Conservation (phyloP, 441 rosid genomes). For the Arabidopsis hybrid region DNA sequence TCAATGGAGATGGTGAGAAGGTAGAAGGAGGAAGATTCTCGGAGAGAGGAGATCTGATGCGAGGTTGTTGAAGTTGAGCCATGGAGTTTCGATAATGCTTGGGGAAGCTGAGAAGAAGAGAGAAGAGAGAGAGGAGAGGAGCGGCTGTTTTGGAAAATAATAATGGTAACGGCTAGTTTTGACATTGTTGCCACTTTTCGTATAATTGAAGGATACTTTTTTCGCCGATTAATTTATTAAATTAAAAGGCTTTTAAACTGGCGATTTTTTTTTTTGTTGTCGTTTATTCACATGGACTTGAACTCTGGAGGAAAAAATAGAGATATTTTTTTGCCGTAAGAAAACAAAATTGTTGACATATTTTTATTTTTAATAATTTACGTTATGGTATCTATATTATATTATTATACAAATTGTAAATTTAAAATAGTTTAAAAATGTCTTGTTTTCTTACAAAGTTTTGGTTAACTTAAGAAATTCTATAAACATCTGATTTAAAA, state of each 20-base stretch:
- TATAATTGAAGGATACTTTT: constrained; percentile 14
- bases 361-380: too few species aligned
- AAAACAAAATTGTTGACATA: too few species aligned
- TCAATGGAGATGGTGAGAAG: constrained; percentile 57
- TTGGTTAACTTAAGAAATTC: too few species aligned
- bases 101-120: constrained; percentile 18
- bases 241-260: not conserved
- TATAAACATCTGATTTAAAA: too few species aligned
- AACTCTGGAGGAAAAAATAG: too few species aligned
- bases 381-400: too few species aligned
- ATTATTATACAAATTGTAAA: too few species aligned
- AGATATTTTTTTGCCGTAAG: too few species aligned
- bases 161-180: constrained; percentile 63
- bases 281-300: too few species aligned
- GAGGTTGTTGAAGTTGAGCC: constrained; percentile 58
- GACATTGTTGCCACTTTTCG: constrained; percentile 31
- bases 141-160: constrained; percentile 31
- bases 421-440: too few species aligned
- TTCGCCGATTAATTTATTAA: not conserved
- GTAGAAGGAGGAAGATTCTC: constrained; percentile 29
- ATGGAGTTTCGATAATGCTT: constrained; percentile 18
- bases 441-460: too few species aligned
- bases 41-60: constrained; percentile 69
- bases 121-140: constrained; percentile 24
- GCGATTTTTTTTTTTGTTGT: not conserved